phyloP scores from a whole-genome alignment of 2,329 filamentous ascomycete species.

The Botrytis hyacinthi region DNA sequence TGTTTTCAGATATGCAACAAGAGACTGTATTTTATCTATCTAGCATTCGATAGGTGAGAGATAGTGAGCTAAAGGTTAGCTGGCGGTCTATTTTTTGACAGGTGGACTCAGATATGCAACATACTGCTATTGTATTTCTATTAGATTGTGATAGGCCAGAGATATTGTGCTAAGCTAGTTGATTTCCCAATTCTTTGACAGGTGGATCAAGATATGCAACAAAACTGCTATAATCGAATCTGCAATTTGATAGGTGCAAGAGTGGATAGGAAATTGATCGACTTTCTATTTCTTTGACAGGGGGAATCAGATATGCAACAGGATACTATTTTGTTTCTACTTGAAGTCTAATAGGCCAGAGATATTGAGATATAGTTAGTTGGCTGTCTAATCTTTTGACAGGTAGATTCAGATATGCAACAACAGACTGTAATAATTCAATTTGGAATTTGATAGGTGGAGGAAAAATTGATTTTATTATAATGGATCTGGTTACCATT shows the following conservation, averaged over 20 bases:
- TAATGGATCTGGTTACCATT: too few species aligned
- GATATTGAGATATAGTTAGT: neutral
- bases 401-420: neutral
- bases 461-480: too few species aligned
- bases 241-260: neutral
- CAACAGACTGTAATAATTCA: neutral
- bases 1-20: neutral
- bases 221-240: too few species aligned
- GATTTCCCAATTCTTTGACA: too few species aligned
- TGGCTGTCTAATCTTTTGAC: neutral
- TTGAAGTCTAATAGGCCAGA: neutral
- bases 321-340: too few species aligned
- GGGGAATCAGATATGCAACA: neutral
- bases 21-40: neutral
- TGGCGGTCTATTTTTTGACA: neutral
- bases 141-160: too few species aligned
- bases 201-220: too few species aligned
- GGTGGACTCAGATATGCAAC: neutral
- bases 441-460: neutral
- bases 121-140: too few species aligned
- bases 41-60: neutral
- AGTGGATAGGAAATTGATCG: too few species aligned
- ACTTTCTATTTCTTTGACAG: neutral
- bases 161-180: too few species aligned
- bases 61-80: neutral